Base-by-base conservation (phyloP, 331 rosid genomes). In the Cydonia oblonga region DNA sequence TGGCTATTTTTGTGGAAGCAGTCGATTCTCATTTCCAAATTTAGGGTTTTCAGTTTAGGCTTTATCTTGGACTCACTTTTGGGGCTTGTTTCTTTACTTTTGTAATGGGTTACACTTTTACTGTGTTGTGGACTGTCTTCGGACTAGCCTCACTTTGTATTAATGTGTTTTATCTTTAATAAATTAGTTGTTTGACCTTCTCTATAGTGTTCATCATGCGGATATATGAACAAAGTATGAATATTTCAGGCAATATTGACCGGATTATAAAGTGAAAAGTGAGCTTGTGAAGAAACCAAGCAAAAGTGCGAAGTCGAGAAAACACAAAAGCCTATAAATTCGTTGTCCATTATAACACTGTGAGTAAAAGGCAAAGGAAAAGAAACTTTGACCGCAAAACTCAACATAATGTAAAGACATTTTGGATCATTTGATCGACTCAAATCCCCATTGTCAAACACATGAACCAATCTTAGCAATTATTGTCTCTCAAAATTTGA, bases 391-490 rank as follows among this genome's bases (percentile, higher is more conserved):
- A 68, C 57, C 33, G 52, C 26, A 53, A 44, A 71, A 51, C 52
- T 44, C 64, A 9, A 42, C 38, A 73, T 38, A 58, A 28, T 26
- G 28, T 7, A 28, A 18, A 60, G 53, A 73, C 60, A 66, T 69
- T 12, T 71, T 54, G 26, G 77, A 81, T 78, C 53, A 20, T 53
- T 46, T 58, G 74, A 56, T 40, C 77, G 72, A 71, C 79, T 73
- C 79, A 80, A 68, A 80, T 84, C 81, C 81, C 80, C 81, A 81
- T 40, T 12, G 76, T 59, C 57, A 16, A 52, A 69, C 76, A 73
- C 60, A 76, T 64, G 68, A 59, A 76, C 57, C 80, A 70, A 51
- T 49, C 44, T 7, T 28, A 14, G 46, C 72, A 83, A 86, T 86
- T 81, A 33, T 59, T 59, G 33, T 59, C 64, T 14, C 20, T 83